Evolutionary conservation across 2,329 filamentous ascomycete species (phyloP).

Genomic region (Aureobasidium sp.): DNA sequence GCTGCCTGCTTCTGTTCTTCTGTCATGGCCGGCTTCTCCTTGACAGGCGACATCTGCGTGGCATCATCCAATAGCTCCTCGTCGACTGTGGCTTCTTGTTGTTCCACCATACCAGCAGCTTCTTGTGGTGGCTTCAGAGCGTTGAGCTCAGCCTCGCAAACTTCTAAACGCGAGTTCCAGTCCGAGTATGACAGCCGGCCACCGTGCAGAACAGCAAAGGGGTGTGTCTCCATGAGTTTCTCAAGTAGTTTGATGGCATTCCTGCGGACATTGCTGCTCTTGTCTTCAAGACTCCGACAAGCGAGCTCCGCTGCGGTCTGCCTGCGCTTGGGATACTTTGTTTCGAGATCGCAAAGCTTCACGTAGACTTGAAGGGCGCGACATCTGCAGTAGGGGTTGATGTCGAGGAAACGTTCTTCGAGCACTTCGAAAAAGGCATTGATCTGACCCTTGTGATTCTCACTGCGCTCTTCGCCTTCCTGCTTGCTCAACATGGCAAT

Average conservation of each 20-base stretch:
- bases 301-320: conserved; percentile 83
- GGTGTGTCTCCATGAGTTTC: conserved; percentile 84
- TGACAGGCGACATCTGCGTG: conserved; percentile 59
- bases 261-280: conserved; percentile 91
- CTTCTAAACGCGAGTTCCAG: conserved; percentile 74
- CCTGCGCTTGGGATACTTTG: conserved; percentile 87
- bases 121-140: conserved; percentile 72
- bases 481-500: conserved; percentile 84
- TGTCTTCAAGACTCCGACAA: conserved; percentile 84
- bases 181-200: conserved; percentile 77
- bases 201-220: conserved; percentile 85
- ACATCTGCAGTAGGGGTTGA: conserved; percentile 93
- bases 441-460: conserved; percentile 90
- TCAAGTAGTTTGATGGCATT: conserved; percentile 92
- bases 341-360: conserved; percentile 86
- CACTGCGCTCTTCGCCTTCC: conserved; percentile 67
- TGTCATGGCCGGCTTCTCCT: conserved; percentile 60
- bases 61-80: conserved; percentile 77
- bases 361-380: conserved; percentile 88
- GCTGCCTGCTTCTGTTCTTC: conserved; percentile 69
- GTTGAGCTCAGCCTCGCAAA: conserved; percentile 74
- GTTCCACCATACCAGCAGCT: conserved; percentile 64
- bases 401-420: conserved; percentile 89
- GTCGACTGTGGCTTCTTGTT: conserved; percentile 58
- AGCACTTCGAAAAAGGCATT: conserved; percentile 96